Evolutionary conservation across 106 monocot species (phyloP), one percentile per base, ranked within the genome.

Genomic region (Acorus calamus): DNA sequence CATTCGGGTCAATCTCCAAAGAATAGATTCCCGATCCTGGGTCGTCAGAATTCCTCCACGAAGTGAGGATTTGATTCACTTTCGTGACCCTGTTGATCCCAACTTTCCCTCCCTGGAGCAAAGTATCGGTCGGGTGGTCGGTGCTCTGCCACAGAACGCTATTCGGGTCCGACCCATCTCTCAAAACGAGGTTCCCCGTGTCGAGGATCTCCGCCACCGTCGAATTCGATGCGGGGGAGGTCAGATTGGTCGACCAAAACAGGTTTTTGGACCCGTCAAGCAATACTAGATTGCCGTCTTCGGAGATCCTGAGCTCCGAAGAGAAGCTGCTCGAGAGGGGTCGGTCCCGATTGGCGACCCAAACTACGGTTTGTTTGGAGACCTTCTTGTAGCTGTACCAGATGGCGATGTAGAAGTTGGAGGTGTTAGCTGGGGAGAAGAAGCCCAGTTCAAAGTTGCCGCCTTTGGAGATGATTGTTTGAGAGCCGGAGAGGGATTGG

Each of bases 91-190:
- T 73, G 47, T 78, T 81, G 7, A 70, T 28, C 3, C 69, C 55
- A 3, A 88, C 56, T 67, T 76, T 83, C 50, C 66, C 69, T 0
- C 78, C 78, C 6, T 77, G 88, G 2, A 88, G 73, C 50, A 77
- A 65, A 0, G 84, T 84, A 49, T 77, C 57, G 0, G 80, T 68
- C 1, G 77, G 80, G 55, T 84, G 57, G 2, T 84, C 80, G 10
- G 80, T 74, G 60, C 84, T 84, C 44, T 71, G 56, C 84, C 84
- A 84, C 10, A 71, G 53, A 4, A 61, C 12, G 1, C 8, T 47
- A 49, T 57, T 70, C 4, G 66, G 49, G 57, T 63, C 55, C 2
- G 14, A 60, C 56, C 12, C 67, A 55, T 66, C 52, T 13, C 50
- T 59, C 5, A 84, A 56, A 3, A 71, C 57, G 11, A 84, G 73